Evolutionary conservation across 345 rosid species (phyloP).

Genomic region (Populus simonii): DNA sequence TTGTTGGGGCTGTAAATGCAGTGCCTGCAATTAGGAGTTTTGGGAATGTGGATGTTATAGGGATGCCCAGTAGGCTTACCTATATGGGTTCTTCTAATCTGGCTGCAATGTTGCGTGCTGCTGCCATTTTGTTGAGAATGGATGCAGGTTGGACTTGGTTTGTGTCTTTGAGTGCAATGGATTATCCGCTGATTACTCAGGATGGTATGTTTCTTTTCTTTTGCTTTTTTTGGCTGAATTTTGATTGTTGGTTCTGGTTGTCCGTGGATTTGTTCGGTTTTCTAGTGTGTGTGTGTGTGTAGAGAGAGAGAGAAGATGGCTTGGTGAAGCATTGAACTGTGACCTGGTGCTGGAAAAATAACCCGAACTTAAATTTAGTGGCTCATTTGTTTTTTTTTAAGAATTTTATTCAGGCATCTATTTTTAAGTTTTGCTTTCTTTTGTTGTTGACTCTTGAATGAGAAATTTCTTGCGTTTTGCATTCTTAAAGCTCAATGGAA

Average conservation of each 20-base stretch:
- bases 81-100: conserved; percentile 73
- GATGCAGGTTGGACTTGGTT: conserved; percentile 92
- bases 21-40: conserved; percentile 69
- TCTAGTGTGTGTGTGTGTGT: not conserved
- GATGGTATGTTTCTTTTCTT: conserved; percentile 54
- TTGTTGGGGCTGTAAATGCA: conserved; percentile 55
- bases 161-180: conserved; percentile 72
- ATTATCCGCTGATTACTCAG: conserved; percentile 90
- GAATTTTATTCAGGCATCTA: not conserved
- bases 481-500: not conserved
- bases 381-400: not conserved
- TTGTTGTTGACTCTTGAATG: not conserved
- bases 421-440: not conserved
- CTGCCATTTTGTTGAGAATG: conserved; percentile 68
- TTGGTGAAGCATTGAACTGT: not conserved
- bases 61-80: conserved; percentile 64
- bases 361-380: not conserved
- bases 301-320: not conserved
- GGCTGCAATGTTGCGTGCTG: conserved; percentile 72
- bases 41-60: conserved; percentile 89
- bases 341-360: not conserved
- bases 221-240: not conserved
- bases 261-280: not conserved
- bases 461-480: not conserved
- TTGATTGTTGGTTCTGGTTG: not conserved